Percentiles rank a stretch among this genome's conserved stretches.
Evolutionary conservation across 257 asterid genomes (phyloP).

Genomic region (Apocynum venetum): DNA sequence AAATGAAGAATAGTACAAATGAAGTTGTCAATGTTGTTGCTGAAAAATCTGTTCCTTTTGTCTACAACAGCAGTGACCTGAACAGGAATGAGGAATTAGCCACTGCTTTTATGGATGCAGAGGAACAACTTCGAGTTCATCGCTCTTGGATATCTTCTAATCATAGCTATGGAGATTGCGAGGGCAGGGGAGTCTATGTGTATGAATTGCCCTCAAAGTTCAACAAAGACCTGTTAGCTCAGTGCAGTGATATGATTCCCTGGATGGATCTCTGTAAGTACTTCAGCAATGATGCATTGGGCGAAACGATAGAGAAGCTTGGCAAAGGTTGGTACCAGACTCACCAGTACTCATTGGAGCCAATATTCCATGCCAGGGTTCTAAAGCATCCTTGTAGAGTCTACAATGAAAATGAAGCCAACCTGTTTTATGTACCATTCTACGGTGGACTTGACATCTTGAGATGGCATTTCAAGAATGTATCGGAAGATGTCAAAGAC

Average conservation of each 20-base stretch:
- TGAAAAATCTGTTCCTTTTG: slow-evolving; percentile 11
- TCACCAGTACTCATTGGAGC: slow-evolving; percentile 70
- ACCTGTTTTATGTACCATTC: slow-evolving; percentile 61
- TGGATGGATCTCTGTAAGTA: slow-evolving; percentile 50
- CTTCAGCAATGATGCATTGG: slow-evolving; percentile 47
- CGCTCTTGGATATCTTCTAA: slow-evolving; percentile 45
- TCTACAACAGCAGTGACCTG: slow-evolving; percentile 11
- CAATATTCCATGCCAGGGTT: slow-evolving; percentile 50
- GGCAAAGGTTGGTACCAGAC: slow-evolving; percentile 59
- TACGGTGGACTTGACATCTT: slow-evolving; percentile 68
- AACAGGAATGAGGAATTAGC: slow-evolving; percentile 21
- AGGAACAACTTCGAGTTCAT: slow-evolving; percentile 42
- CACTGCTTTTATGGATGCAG: slow-evolving; percentile 33
- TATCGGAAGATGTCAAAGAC: slow-evolving; percentile 46
- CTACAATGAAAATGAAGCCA: slow-evolving; percentile 37
- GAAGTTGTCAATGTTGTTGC: slow-evolving; percentile 1
- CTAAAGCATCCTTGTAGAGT: slow-evolving; percentile 69
- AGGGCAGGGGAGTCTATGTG: slow-evolving; percentile 51
- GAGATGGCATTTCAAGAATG: slow-evolving; percentile 78
- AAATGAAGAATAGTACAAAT: neutral
- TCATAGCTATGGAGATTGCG: slow-evolving; percentile 27
- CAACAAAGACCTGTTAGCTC: slow-evolving; percentile 53
- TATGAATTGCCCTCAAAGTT: slow-evolving; percentile 64
- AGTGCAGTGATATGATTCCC: slow-evolving; percentile 50
- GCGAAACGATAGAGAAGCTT: slow-evolving; percentile 42